phyloP scores from a whole-genome alignment of 2,329 filamentous ascomycete genomes.

The Clonostachys rosea region DNA sequence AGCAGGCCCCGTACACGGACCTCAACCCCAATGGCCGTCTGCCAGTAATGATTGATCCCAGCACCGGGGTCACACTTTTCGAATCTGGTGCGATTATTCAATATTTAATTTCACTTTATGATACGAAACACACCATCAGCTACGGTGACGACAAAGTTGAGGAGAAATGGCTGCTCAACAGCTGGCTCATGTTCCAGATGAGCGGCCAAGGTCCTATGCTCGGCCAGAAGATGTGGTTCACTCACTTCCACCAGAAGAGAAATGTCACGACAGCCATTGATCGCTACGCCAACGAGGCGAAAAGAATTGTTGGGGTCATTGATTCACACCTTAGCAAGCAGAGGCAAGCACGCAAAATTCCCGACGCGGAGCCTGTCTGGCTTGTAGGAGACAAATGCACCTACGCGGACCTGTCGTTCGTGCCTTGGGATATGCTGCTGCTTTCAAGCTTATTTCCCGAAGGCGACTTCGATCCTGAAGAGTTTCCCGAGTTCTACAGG shows the following conservation, averaged over 20 bases:
- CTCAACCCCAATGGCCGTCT: conserved; percentile 27
- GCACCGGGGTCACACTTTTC: conserved; percentile 19
- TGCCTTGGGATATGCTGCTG: not conserved
- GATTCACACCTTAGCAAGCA: conserved; percentile 10
- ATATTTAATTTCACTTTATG: conserved; percentile 16
- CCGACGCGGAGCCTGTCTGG: conserved; percentile 8
- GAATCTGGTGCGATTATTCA: conserved; percentile 16
- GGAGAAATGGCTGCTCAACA: not conserved
- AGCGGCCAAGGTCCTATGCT: conserved; percentile 37
- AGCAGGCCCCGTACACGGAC: conserved; percentile 12
- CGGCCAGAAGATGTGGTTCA: conserved; percentile 34
- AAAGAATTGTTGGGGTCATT: conserved; percentile 17
- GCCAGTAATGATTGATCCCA: conserved; percentile 23
- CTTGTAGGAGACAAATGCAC: conserved; percentile 35
- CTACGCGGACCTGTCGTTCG: conserved; percentile 30
- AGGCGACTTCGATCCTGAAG: too few species aligned
- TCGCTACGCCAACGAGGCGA: conserved; percentile 18
- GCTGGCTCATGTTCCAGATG: not conserved
- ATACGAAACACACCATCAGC: conserved; percentile 5
- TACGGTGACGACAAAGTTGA: not conserved
- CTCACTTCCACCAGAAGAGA: not conserved
- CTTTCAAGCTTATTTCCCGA: too few species aligned
- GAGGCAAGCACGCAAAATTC: not conserved
- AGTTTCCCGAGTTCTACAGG: too few species aligned
- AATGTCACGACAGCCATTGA: conserved; percentile 8